A percentile compares a stretch with the other conserved stretches of the same genome.
These are phyloP conservation scores for Coemansia sp. DNA, from an alignment of 192 early-diverging fungal genomes.

Conservation along the genomic window DNA sequence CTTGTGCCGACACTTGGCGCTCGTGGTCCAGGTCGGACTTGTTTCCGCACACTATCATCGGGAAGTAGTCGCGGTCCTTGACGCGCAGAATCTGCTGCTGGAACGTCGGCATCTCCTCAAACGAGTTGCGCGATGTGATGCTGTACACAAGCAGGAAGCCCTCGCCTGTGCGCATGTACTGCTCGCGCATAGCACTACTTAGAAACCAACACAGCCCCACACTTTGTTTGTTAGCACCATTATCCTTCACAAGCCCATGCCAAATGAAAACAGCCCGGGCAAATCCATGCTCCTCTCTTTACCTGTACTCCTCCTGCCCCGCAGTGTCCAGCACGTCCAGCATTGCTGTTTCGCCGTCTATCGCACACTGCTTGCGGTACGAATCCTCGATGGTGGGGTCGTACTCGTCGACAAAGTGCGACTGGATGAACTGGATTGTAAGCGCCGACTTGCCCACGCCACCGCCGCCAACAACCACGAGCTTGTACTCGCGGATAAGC, in stretches of 20 bases:
- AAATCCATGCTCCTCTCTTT: background rate
- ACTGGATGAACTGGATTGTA: conserved; percentile 82
- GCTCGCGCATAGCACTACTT: conserved; percentile 83
- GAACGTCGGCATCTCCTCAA: conserved; percentile 90
- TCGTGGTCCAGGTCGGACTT: conserved; percentile 87
- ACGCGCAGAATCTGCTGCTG: conserved; percentile 92
- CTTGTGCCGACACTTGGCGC: conserved; percentile 78
- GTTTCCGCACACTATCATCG: conserved; percentile 92
- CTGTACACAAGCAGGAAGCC: conserved; percentile 94
- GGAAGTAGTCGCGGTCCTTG: conserved; percentile 91
- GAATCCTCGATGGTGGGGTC: conserved; percentile 99
- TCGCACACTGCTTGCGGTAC: conserved; percentile 95
- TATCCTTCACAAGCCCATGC: background rate
- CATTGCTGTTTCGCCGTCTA: conserved; percentile 85
- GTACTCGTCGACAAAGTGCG: conserved; percentile 87
- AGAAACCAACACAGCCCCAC: background rate
- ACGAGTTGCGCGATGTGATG: conserved; percentile 89
- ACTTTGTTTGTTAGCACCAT: background rate
- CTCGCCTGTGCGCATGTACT: conserved; percentile 96
- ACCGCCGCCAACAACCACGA: conserved; percentile 83
- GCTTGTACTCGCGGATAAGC: conserved; percentile 67
- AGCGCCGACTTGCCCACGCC: conserved; percentile 84
- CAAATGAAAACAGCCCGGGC: background rate
- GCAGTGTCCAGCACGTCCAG: conserved; percentile 96
- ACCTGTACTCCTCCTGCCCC: conserved; percentile 93